Base-by-base conservation (phyloP, 2,329 filamentous ascomycete species). In the Teratosphaeriaceae sp. region DNA sequence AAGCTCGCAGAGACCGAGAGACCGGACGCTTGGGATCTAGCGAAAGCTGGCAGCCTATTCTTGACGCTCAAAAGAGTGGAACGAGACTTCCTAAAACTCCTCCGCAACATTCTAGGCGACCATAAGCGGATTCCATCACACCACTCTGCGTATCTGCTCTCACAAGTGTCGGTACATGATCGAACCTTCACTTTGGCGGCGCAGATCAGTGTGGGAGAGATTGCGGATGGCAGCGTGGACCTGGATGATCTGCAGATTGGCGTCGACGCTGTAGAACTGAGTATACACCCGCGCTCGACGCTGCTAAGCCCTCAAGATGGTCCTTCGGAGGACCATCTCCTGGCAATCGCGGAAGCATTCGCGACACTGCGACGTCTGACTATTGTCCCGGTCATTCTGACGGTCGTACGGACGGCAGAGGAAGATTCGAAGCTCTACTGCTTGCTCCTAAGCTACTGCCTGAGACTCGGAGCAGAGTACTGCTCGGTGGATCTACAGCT, bases 41-140 rank as follows among this genome's bases (percentile, higher is more conserved):
- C 35, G 38, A 57, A 47, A 20, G 38, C n/a, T n/a, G n/a, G 33
- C 38, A 74, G 78, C 2, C 78, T 79, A 0, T 84, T 83, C 50
- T 63, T 86, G 13, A 81, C 80, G 0, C 63, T 86, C 5, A 86
- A 86, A 56, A 70, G 79, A 37, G 75, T 80, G 2, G 82, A 86
- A 59, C 70, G 79, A 36, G 81, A 85, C 46, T 85, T 86, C 46
- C 67, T 85, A 29, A 81, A 80, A 42, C 84, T 86, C 43, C 65
- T 86, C 7, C 78, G 78, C 1, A 69, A 82, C 19, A 70, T 82
- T 20, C 75, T 78, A 3, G 67, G 76, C 1, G 65, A 68, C 15
- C 70, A 72, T 2, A 65, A 73, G 5, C 72, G 79, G n/a, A 49
- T 50, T 24, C 73, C 74, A 0, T 75, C 78, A 16, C 70, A 79